Base-by-base conservation (phyloP, 1,284 basidiomycete genomes). In the Tetrapyrgos nigripes region DNA sequence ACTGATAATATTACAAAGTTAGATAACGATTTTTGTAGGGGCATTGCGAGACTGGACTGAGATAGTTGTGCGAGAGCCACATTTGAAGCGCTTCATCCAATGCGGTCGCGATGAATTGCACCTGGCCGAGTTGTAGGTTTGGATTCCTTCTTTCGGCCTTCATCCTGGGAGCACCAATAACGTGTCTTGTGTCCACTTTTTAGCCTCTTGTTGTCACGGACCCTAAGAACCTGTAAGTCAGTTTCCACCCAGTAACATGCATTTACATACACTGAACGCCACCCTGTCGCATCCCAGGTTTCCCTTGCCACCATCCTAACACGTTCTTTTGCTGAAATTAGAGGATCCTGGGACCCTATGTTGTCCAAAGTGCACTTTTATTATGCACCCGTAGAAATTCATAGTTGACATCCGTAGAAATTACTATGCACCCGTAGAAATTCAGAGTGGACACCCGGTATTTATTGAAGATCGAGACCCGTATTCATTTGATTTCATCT, bases 281-380 rank as follows among this genome's bases (percentile, higher is more conserved):
- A 69, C 4, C 62, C 61, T 11, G 63, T 65, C 3, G 63, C 48
- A 19, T 54, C 27, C 68, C 67, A 70, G n/a, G 67, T 56, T 43
- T 68, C 65, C 1, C 56, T 4, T 4, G 57, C 54, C 1, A 56
- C 62, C 61, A 70, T 61, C 27, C 51, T 28, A 2, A 64, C 62
- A 1, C 58, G 55, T 31, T 66, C 61, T 28, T 55, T 55, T 4
- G 62, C 53, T 2, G 59, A 31, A 4, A 66, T 55, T 27, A 66
- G 33, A 5, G 61, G 48, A 56, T 66, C 66, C n/a, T n/a, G n/a
- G n/a, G n/a, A n/a, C n/a, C n/a, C n/a, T n/a, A n/a, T n/a, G n/a
- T n/a, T n/a, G n/a, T n/a, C n/a, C n/a, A n/a, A n/a, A n/a, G n/a
- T n/a, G n/a, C n/a, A n/a, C n/a, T n/a, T n/a, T n/a, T n/a, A n/a